Evolutionary conservation across 225 moss, liverwort and hornwort species (phyloP), one percentile per base, ranked within the genome.

Genomic region (Asterella californica): DNA sequence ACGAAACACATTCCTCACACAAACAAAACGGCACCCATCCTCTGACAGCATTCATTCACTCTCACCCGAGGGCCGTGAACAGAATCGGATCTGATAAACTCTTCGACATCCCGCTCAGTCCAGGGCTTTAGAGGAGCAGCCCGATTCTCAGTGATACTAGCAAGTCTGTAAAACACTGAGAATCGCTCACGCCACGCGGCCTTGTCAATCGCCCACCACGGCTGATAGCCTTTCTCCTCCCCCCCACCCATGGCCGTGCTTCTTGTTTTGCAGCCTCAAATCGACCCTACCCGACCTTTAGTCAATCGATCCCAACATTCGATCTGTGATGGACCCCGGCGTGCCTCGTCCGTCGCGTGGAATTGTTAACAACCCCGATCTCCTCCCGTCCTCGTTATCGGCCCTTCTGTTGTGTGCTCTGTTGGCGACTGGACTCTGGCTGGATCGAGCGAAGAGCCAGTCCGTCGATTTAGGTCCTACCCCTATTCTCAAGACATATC

Each of bases 191-290:
- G 96, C 94, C 96, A 96, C 18, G 91, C 94, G 15, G 87, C 91
- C 81, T 93, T 94, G 84, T 96, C 94, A 70, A 94, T 91, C 52
- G 91, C 90, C 94, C 96, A 96, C 94, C 96, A 93, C 50, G 96
- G 94, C 83, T 87, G 89, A 81, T 90, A 88, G 24, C 90, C 89
- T 42, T 81, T 82, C 76, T 85, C 64, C 11, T 72, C 64, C 6
- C 79, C 86, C 10, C 81, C 81, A 79, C 88, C 87, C 87, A 87
- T 85, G 71, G 64, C 62, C 50, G 59, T 47, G 24, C 24, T 48
- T n/a, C n/a, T 10, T 71, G 14, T 14, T 48, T 42, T 30, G 0
- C 25, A 45, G 0, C 46, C 67, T 18, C 22, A 57, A 57, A 57
- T 34, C 17, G 17, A 67, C 15, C 36, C 34, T 6, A 67, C 67